Evolutionary conservation across 257 asterid genomes (phyloP), one percentile per base, ranked within the genome.

Genomic region (Ehretia macrophylla): DNA sequence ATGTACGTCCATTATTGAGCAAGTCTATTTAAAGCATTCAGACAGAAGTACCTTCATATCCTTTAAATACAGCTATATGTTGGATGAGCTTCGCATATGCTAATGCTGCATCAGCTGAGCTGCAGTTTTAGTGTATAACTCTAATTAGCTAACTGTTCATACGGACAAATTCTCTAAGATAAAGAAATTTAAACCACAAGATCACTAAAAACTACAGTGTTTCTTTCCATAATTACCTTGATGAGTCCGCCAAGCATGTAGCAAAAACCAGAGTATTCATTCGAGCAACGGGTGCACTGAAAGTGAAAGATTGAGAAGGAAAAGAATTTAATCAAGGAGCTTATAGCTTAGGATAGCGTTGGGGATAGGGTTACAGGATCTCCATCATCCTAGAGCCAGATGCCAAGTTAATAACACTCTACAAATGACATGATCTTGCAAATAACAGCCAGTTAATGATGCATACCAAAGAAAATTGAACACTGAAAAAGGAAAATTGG

Each of bases 11-110:
- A 14, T 8, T 11, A 12, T 20, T n/a, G 44, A 19, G 49, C 23
- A 64, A 64, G 49, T 59, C 56, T 35, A 19, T 69, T 55, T 23
- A 13, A 61, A 61, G 64, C 35, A 38, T 14, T 42, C 20, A 51
- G 55, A 55, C 40, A 69, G 35, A 46, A 63, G 58, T 54, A 91
- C 98, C 97, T 93, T 57, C 75, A 79, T 89, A 85, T 67, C 99
- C 99, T 73, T 89, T 88, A 67, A 78, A 78, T 59, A 78, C 76
- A 27, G 95, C 95, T 79, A 88, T 63, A 77, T 93, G 86, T 68
- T 93, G 96, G 77, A 93, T 83, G 65, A 93, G 94, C 78, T 93
- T 89, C 64, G 95, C 77, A 80, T 89, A 86, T 37, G 97, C 96
- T 68, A 93, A 76, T 19, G 90, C 88, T 67, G 77, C 75, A 80